Percentiles rank a stretch among this genome's conserved stretches.
Evolutionary conservation across 2,329 filamentous ascomycete genomes (phyloP).

Genomic region (Phaeosphaeria sp.): DNA sequence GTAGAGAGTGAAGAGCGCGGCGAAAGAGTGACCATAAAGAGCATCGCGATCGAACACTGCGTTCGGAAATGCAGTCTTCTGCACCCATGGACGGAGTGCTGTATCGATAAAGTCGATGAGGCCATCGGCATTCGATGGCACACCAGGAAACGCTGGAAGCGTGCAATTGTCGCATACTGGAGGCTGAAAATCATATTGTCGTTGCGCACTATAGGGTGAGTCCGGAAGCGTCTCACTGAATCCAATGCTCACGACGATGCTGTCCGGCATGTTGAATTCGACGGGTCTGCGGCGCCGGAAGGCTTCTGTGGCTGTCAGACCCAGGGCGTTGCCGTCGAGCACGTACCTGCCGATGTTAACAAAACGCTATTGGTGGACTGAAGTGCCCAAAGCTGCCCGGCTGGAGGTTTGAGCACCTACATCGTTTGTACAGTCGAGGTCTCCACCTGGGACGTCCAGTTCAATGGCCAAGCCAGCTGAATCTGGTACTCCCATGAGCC

Average conservation of each 20-base stretch:
- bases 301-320: conserved; percentile 35
- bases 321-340: conserved; percentile 41
- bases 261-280: conserved; percentile 39
- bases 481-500: conserved; percentile 44
- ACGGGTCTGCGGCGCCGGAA: conserved; percentile 38
- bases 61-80: conserved; percentile 35
- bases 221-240: conserved; percentile 37
- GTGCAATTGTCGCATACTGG: conserved; percentile 39
- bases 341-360: conserved; percentile 32
- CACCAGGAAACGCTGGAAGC: conserved; percentile 33
- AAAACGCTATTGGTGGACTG: background rate
- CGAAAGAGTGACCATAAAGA: conserved; percentile 59
- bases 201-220: conserved; percentile 34
- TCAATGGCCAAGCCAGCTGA: conserved; percentile 41
- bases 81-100: conserved; percentile 47
- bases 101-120: conserved; percentile 55
- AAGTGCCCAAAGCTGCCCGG: background rate
- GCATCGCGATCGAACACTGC: conserved; percentile 48
- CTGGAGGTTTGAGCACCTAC: conserved; percentile 18
- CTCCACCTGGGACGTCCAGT: conserved; percentile 36
- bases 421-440: conserved; percentile 37
- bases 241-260: conserved; percentile 40
- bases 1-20: conserved; percentile 57
- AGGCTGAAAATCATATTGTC: conserved; percentile 38
- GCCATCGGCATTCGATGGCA: conserved; percentile 53